Percentiles rank a stretch among this genome's conserved stretches.
Conservation (phyloP, 2,329 filamentous ascomycete genomes). For the Curvularia spicifera region DNA sequence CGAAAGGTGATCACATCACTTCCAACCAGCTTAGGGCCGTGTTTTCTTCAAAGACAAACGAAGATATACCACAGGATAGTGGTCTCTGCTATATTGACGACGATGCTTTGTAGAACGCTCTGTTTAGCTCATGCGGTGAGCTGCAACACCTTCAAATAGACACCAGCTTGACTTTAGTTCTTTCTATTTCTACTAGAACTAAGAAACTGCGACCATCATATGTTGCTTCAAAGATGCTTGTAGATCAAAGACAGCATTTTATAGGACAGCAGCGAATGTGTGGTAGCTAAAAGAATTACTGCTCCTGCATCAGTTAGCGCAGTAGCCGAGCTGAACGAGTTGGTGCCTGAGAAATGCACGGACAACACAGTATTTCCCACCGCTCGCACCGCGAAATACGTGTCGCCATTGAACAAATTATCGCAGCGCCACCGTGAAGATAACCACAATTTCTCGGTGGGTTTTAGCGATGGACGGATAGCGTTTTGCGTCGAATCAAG, state of each 20-base stretch:
- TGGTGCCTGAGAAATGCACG: not conserved
- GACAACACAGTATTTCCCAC: not conserved
- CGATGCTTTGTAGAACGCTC: too few species aligned
- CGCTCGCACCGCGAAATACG: not conserved
- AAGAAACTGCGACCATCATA: not conserved
- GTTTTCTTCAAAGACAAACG: not conserved
- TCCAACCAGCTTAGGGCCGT: too few species aligned
- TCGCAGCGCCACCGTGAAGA: not conserved
- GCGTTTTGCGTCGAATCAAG: not conserved
- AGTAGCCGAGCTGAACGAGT: not conserved
- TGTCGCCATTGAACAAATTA: not conserved
- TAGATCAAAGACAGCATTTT: not conserved
- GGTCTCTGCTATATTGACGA: too few species aligned
- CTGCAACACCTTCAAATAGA: not conserved
- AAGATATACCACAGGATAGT: not conserved
- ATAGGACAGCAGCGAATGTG: not conserved
- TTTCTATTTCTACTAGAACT: not conserved
- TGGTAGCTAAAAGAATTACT: not conserved
- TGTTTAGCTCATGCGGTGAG: too few species aligned
- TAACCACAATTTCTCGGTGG: not conserved
- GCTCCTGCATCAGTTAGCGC: not conserved
- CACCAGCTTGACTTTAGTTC: not conserved
- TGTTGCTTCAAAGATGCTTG: not conserved
- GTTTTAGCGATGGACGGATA: not conserved
- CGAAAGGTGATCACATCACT: not conserved